Base-by-base conservation (phyloP, 2,329 filamentous ascomycete genomes). In the Westerdykella ornata region DNA sequence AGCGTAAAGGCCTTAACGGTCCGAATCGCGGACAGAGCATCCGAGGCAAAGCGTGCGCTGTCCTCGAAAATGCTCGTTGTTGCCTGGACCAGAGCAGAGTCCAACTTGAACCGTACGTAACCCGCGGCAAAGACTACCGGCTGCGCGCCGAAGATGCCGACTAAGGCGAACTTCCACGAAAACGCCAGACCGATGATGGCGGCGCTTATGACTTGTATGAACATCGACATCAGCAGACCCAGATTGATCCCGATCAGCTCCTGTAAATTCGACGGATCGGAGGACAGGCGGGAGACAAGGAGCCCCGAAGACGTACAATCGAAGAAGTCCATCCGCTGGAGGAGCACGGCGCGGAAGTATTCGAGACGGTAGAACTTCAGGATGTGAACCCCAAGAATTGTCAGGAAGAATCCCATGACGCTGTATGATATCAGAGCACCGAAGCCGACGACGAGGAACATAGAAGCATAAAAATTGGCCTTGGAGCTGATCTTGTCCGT, bases 1-100 rank as follows among this genome's bases (percentile, higher is more conserved):
- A 88, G 80, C 0, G 88, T 94, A 35, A 96, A 74, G 4, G 86
- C 85, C 5, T 88, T 89, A n/a, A 96, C 88, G 2, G 89, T 96
- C 40, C 88, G 83, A 52, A 95, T 94, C 9, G 88, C 85, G 1
- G 85, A 87, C 28, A 90, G 92, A 35, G 88, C 88, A 64, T 96
- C 90, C 37, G 88, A 92, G 12, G 88, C 89, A 61, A 41, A 46
- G 14, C 41, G 28, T 5, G 46, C 43, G 34, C 43, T 41, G 18
- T 48, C 46, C 14, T 44, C 22, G 18, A 41, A 46, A 11, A 35
- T n/a, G 7, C 20, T 29, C 7, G 42, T 37, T 18, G 19, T 37
- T 16, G 37, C 28, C 31, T 47, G 38, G 16, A 47, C 39, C 2
- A 34, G 30, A n/a, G 35, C 36, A n/a, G 37, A 4, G 28, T 50